Conservation (phyloP, 2,329 filamentous ascomycete genomes). For the Pseudogymnoascus sp. region DNA sequence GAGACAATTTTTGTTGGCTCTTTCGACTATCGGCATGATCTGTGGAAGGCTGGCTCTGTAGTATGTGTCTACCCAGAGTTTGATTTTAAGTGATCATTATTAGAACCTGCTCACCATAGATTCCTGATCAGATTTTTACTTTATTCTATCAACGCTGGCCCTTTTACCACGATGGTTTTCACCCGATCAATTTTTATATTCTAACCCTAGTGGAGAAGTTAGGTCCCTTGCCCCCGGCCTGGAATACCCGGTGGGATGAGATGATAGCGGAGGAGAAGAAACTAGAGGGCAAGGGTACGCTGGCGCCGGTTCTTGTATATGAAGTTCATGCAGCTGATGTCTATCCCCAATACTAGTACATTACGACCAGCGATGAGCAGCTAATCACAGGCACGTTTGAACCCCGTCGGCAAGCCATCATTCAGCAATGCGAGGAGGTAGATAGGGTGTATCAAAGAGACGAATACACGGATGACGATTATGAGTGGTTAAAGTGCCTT, state of each 20-base stretch:
- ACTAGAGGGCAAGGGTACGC: neutral
- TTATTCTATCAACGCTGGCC: neutral
- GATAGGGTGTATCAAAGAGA: neutral
- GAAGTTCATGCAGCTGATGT: neutral
- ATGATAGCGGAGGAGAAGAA: neutral
- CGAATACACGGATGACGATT: neutral
- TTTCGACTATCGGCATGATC: neutral
- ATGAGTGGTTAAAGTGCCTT: neutral
- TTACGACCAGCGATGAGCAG: neutral
- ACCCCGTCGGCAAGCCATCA: neutral
- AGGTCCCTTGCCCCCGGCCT: neutral
- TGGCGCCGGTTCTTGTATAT: neutral
- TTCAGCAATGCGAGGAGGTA: neutral
- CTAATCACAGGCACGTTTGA: neutral
- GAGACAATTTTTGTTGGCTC: neutral
- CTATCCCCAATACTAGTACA: neutral
- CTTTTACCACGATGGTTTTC: neutral
- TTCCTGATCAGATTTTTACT: neutral
- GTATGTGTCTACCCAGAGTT: neutral
- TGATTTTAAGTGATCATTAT: neutral
- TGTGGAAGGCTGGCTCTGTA: neutral
- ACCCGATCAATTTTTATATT: neutral
- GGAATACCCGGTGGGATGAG: neutral
- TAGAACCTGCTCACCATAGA: neutral
- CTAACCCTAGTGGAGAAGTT: neutral